A percentile compares a stretch with the other conserved stretches of the same genome.
Evolutionary conservation across 2,329 filamentous ascomycete species (phyloP).

Genomic region (Fusarium praegraminearum): DNA sequence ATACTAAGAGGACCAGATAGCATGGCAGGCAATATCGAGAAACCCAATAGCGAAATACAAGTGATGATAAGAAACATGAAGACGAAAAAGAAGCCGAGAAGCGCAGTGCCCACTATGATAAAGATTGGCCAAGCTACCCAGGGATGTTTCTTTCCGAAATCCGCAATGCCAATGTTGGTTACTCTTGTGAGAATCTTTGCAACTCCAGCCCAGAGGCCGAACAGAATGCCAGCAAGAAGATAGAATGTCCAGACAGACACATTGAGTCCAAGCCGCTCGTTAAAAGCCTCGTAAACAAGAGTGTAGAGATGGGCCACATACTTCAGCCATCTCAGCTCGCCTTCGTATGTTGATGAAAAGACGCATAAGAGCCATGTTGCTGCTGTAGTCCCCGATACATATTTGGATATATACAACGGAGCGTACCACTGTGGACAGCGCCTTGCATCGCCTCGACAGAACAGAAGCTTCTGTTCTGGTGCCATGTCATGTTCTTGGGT

Average conservation of each 20-base stretch:
- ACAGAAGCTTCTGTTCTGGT: slow-evolving; percentile 3
- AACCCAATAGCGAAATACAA: rapidly evolving
- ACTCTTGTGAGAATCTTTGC: rapidly evolving
- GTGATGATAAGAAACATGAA: not conserved
- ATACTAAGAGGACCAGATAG: not conserved
- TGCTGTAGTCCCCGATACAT: not conserved
- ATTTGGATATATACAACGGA: not conserved
- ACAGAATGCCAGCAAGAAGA: rapidly evolving
- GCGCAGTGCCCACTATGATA: not conserved
- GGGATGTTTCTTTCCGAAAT: not conserved
- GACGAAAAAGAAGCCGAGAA: not conserved
- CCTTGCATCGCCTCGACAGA: slow-evolving; percentile 11
- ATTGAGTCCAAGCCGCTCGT: rapidly evolving
- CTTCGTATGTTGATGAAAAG: slow-evolving; percentile 4
- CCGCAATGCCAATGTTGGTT: not conserved
- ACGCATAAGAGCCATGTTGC: not conserved
- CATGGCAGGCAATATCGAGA: not conserved
- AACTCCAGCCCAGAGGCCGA: rapidly evolving
- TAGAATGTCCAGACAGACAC: not conserved
- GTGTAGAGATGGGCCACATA: not conserved
- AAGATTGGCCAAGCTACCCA: not conserved
- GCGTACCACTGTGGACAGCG: slow-evolving; percentile 20
- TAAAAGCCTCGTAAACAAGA: not conserved
- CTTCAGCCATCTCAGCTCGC: not conserved
- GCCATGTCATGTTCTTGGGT: not conserved